Evolutionary conservation across 2,329 filamentous ascomycete genomes (phyloP), one percentile per base, ranked within the genome.

Genomic region (Arthrobotrys iridis): DNA sequence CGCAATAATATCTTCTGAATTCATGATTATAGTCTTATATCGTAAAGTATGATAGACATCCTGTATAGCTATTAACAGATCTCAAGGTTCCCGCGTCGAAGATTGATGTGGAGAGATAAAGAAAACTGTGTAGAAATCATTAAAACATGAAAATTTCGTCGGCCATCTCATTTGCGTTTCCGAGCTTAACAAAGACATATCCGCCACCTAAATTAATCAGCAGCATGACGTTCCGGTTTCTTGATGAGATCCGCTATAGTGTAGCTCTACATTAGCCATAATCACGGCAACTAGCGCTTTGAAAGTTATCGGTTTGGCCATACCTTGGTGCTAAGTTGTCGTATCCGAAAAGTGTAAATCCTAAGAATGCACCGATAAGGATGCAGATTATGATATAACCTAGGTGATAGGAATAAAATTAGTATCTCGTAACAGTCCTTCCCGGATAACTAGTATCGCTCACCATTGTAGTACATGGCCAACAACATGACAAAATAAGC

Each of bases 301-400:
- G n/a, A n/a, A 18, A 28, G 4, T 24, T 22, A 28, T 33, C 1
- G 13, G 15, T 8, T 35, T 35, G 48, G 28, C 58, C 71, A 43
- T 63, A 75, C 71, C 57, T 41, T 0, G 71, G 71, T 5, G 71
- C 55, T 6, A 75, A 35, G 35, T 75, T 77, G 58, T 91, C 90
- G 90, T 91, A 93, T 41, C 88, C 87, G 80, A 92, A 94, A 66
- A 91, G 80, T 77, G 93, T 91, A 11, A 86, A 85, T 13, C 92
- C 92, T 3, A 93, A 70, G 77, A 88, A 92, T 0, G 90, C 88
- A 1, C 92, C 92, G 68, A 94, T 87, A 77, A 94, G 88, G 81
- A 95, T 93, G 78, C 88, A 92, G 67, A 94, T 89, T 81, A 95
- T 91, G 77, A 95, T 86, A 82, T 92, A 95, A 8, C 89, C 88